A percentile compares a stretch with the other conserved stretches of the same genome.
phyloP scores from a whole-genome alignment of 2,329 filamentous ascomycete genomes.

The Neoascochyta sp. region DNA sequence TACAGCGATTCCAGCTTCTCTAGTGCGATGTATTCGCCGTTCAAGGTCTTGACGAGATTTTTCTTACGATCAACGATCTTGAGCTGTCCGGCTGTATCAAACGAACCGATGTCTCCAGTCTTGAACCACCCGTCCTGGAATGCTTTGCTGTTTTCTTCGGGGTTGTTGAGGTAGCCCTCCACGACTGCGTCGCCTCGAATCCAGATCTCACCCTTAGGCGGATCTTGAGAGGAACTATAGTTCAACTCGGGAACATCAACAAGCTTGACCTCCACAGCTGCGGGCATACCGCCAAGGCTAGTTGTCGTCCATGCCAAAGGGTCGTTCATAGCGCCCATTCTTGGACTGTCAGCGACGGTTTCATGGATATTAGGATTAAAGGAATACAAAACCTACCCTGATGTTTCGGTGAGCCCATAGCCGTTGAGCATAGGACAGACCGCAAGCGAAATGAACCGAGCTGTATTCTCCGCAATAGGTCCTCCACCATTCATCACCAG shows the following conservation, averaged over 20 bases:
- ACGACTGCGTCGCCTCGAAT: conserved; percentile 76
- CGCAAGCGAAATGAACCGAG: conserved; percentile 85
- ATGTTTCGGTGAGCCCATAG: conserved; percentile 93
- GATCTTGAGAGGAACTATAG: conserved; percentile 69
- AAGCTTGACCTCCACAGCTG: conserved; percentile 80
- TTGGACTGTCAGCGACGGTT: too few relatives aligned
- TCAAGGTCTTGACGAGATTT: conserved; percentile 93
- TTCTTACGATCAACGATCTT: conserved; percentile 94
- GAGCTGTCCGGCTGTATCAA: conserved; percentile 73
- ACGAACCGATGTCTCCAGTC: conserved; percentile 93
- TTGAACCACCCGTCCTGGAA: conserved; percentile 92
- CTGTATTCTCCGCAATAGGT: conserved; percentile 81
- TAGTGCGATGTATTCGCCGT: conserved; percentile 93
- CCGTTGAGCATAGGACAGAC: conserved; percentile 92
- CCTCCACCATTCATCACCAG: conserved; percentile 94
- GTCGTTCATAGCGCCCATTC: conserved; percentile 75
- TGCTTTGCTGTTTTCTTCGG: conserved; percentile 74
- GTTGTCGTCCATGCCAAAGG: conserved; percentile 78
- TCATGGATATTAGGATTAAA: too few relatives aligned
- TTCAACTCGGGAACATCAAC: conserved; percentile 87
- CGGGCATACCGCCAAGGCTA: conserved; percentile 74
- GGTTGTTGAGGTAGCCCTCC: conserved; percentile 76
- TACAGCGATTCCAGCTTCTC: conserved; percentile 94
- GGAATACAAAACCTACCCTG: too few relatives aligned
- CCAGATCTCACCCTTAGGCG: conserved; percentile 89